phyloP scores from a whole-genome alignment of 108 stramenopile species.

The Aurantiochytrium sp. region DNA sequence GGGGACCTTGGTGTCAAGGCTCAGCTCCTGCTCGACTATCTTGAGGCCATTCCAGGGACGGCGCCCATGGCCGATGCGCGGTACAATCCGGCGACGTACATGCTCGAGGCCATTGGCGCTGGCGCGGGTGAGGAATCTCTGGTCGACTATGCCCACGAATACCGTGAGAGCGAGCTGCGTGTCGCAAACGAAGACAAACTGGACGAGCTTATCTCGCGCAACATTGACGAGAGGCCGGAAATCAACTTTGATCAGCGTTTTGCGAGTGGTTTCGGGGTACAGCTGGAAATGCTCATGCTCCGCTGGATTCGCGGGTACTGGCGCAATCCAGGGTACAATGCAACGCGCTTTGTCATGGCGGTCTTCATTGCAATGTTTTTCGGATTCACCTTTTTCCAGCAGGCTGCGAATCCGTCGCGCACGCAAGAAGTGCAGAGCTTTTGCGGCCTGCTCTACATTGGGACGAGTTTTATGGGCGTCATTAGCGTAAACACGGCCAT shows the following conservation, averaged over 20 bases:
- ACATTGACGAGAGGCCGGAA: not conserved
- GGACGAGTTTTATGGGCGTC: constrained; percentile 34
- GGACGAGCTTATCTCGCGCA: not conserved
- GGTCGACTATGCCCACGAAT: constrained; percentile 30
- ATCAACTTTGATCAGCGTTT: not conserved
- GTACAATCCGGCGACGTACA: constrained; percentile 71
- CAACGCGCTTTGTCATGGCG: constrained; percentile 25
- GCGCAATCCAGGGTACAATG: constrained; percentile 48
- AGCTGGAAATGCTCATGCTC: not conserved
- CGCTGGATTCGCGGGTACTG: constrained; percentile 30
- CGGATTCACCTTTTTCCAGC: constrained; percentile 25
- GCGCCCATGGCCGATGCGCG: constrained; percentile 25
- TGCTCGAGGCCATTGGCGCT: constrained; percentile 65
- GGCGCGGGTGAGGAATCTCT: not conserved
- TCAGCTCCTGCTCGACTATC: constrained; percentile 51
- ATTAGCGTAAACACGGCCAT: constrained; percentile 35
- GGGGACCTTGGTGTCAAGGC: constrained; percentile 56
- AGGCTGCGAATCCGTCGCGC: not conserved
- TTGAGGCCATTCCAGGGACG: constrained; percentile 33
- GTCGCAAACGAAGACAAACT: not conserved
- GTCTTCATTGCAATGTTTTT: constrained; percentile 41
- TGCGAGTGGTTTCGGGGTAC: not conserved
- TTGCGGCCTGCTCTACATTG: not conserved
- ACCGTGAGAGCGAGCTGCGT: not conserved
- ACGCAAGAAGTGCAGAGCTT: not conserved